Percentiles rank a stretch among this genome's conserved stretches.
These are phyloP conservation scores for Euphorbia schlechtendalii DNA, from an alignment of 441 rosid species.

Conservation along the genomic window DNA sequence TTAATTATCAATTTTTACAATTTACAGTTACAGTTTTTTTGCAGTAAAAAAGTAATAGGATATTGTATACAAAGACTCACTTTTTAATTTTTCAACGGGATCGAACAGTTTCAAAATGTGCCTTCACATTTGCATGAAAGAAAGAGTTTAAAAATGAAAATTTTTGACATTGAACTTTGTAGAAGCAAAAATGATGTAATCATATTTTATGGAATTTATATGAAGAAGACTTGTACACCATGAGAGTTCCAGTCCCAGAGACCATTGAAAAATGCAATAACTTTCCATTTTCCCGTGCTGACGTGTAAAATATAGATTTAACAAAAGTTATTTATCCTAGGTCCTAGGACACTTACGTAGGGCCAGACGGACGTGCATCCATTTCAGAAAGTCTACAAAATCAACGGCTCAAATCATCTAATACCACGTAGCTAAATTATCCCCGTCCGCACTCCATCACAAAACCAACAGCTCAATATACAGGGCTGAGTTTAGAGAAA, in stretches of 20 bases:
- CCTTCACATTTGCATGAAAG: no score
- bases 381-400: background rate
- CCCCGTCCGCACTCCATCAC: slow-evolving; percentile 10
- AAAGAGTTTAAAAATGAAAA: no score
- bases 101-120: no score
- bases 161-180: no score
- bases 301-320: slow-evolving; percentile 8
- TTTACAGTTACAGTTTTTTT: no score
- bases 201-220: no score
- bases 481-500: background rate
- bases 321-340: background rate
- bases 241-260: background rate
- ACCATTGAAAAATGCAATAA: background rate
- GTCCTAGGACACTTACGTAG: background rate
- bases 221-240: no score
- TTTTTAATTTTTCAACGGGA: no score
- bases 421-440: background rate
- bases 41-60: no score
- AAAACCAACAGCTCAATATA: background rate
- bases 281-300: background rate
- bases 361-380: background rate
- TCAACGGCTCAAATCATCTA: background rate
- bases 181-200: no score
- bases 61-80: no score
- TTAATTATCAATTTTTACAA: no score